A percentile compares a stretch with the other conserved stretches of the same genome.
These are phyloP conservation scores for thale cress (Arabidopsis thaliana) DNA, from an alignment of 345 rosid species.

Conservation along the genomic window DNA sequence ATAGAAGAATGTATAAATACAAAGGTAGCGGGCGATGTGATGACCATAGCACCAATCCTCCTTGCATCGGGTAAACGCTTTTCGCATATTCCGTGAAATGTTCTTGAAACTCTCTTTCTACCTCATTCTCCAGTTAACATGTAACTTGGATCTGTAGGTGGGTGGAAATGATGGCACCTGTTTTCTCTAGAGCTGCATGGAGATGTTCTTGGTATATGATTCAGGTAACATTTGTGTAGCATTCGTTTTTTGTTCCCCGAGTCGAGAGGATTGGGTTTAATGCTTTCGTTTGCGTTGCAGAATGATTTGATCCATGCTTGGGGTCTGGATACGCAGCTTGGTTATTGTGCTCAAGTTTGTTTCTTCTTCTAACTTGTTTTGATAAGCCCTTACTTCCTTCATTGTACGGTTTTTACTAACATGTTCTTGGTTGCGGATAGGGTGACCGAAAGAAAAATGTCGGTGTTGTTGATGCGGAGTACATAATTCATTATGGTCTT, in stretches of 20 bases:
- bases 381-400: neutral
- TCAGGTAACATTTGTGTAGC: slow-evolving; percentile 60
- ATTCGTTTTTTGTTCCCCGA: neutral
- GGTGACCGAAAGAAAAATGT: slow-evolving; percentile 89
- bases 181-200: slow-evolving; percentile 92
- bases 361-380: slow-evolving; percentile 22
- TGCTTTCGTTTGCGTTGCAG: slow-evolving; percentile 47
- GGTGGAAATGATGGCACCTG: slow-evolving; percentile 99
- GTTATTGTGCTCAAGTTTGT: slow-evolving; percentile 89
- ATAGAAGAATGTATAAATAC: slow-evolving; percentile 79
- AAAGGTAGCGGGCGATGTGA: slow-evolving; percentile 82
- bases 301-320: slow-evolving; percentile 94
- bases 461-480: slow-evolving; percentile 93
- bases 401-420: neutral
- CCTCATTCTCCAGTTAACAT: neutral
- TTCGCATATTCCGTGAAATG: neutral
- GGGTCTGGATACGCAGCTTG: slow-evolving; percentile 90
- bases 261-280: neutral
- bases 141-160: slow-evolving; percentile 58
- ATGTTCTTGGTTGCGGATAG: slow-evolving; percentile 40
- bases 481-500: slow-evolving; percentile 79
- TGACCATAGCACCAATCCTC: slow-evolving; percentile 75
- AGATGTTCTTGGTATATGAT: slow-evolving; percentile 91
- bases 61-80: slow-evolving; percentile 74
- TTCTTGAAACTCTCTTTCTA: neutral